phyloP scores from a whole-genome alignment of 75 land plant genomes.

The Selaginella tamariscina region DNA sequence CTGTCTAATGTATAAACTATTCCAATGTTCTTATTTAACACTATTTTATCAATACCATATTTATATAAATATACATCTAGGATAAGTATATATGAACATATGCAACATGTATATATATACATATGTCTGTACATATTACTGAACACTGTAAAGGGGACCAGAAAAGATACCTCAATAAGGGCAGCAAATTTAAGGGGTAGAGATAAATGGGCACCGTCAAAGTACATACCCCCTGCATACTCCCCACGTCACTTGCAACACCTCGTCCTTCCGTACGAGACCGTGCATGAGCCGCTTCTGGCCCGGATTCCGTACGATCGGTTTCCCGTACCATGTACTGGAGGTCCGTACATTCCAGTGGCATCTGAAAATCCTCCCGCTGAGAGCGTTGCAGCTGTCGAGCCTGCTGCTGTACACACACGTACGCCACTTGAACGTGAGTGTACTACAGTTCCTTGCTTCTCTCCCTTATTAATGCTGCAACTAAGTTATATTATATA shows the following conservation, averaged over 20 bases:
- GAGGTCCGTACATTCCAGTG: conserved; percentile 44
- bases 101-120: too few species aligned
- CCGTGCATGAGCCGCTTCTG: conserved; percentile 40
- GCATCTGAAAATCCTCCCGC: conserved; percentile 88
- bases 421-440: conserved; percentile 87
- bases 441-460: conserved; percentile 30
- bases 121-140: too few species aligned
- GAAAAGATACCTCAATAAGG: too few species aligned
- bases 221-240: conserved; percentile 57
- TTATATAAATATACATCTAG: too few species aligned
- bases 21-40: too few species aligned
- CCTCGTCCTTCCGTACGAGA: conserved; percentile 34
- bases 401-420: conserved; percentile 85
- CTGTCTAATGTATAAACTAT: too few species aligned
- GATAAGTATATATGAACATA: too few species aligned
- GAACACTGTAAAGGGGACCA: too few species aligned
- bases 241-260: conserved; percentile 46
- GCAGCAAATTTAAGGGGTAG: conserved; percentile 43
- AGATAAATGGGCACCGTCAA: conserved; percentile 80
- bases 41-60: too few species aligned
- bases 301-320: conserved; percentile 36
- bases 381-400: conserved; percentile 98
- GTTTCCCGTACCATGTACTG: conserved; percentile 99
- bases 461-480: not conserved
- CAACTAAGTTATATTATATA: not conserved